These are phyloP conservation scores for Fusarium chlamydosporum DNA, from an alignment of 2,329 filamentous ascomycete species.

Conservation along the genomic window DNA sequence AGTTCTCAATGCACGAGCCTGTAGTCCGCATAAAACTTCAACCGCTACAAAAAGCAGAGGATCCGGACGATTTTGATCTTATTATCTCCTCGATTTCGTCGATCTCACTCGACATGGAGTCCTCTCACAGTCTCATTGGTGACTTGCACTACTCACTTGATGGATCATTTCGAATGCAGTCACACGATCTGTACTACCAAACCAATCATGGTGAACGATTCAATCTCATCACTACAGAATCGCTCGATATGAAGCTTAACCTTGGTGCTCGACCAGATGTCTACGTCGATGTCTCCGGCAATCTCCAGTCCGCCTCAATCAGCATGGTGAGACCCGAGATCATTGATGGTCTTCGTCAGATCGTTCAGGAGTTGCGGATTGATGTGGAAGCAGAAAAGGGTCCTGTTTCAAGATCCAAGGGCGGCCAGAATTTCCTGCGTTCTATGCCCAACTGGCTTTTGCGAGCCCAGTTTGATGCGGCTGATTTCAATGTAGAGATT, in stretches of 20 bases:
- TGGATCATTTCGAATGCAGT: conserved; percentile 84
- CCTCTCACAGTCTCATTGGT: conserved; percentile 89
- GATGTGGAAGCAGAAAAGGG: conserved; percentile 75
- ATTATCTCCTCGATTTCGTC: conserved; percentile 97
- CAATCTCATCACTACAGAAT: conserved; percentile 88
- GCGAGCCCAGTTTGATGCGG: conserved; percentile 86
- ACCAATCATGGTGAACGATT: conserved; percentile 86
- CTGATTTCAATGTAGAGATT: conserved; percentile 90
- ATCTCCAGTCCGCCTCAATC: conserved; percentile 86
- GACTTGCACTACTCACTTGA: conserved; percentile 89
- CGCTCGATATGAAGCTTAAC: conserved; percentile 87
- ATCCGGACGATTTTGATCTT: conserved; percentile 89
- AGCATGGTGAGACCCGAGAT: conserved; percentile 95
- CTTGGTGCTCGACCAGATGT: conserved; percentile 88
- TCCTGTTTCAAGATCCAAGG: conserved; percentile 62
- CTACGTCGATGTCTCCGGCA: conserved; percentile 83
- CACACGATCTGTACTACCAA: conserved; percentile 94
- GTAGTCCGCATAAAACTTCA: conserved; percentile 91
- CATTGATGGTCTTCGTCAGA: conserved; percentile 90
- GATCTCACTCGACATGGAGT: conserved; percentile 91
- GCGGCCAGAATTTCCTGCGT: conserved; percentile 78
- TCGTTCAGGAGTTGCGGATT: conserved; percentile 84
- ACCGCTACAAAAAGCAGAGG: conserved; percentile 74
- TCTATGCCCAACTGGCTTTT: conserved; percentile 86
- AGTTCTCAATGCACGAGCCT: conserved; percentile 96